Base-by-base conservation (phyloP, 2,329 filamentous ascomycete species). In the Ampelomyces quisqualis region DNA sequence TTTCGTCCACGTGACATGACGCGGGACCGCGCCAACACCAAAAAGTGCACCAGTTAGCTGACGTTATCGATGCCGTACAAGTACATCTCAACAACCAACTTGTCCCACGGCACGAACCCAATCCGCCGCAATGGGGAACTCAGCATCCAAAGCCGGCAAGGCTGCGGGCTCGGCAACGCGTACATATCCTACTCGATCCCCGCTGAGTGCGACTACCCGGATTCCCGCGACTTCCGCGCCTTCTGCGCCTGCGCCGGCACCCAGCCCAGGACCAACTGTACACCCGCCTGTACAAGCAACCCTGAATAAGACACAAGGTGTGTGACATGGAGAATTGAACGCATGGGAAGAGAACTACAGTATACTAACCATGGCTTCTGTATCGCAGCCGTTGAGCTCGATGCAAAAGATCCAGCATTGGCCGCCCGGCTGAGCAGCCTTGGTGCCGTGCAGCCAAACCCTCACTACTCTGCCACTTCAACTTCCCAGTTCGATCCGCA, bases 351-450 rank as follows among this genome's bases (percentile, higher is more conserved):
- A 8, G n/a, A 24, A n/a, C 9, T 8, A 7, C 22, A 3, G 9
- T 24, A n/a, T 3, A n/a, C 22, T 24, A 24, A 24, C 7, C 3
- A 7, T 3, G 11, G 5, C 19, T n/a, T 13, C 13, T 28, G 11
- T n/a, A n/a, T n/a, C n/a, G n/a, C 19, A 78, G 77, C 75, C 34
- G 76, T 83, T 47, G 77, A 82, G 53, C 72, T 80, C 56, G 81
- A 84, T 58, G 79, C 73, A 40, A 76, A 74, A 43, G 80, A 84
- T 58, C 79, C 80, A 1, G 72, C 77, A 58, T 91, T 77, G 80
- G 86, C 90, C 75, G 84, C 81, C 62, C 94, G 90, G 51, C 87
- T 97, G 48, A 86, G 83, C 55, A 71, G 69, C 31, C 70, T 84
- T 43, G 81, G 80, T 41, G 75, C 78, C 39, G 80, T 82, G 6